Percentiles rank a stretch among this genome's conserved stretches.
Evolutionary conservation across 1,139 yeast genomes (phyloP).

Genomic region (Candida glucosophila): DNA sequence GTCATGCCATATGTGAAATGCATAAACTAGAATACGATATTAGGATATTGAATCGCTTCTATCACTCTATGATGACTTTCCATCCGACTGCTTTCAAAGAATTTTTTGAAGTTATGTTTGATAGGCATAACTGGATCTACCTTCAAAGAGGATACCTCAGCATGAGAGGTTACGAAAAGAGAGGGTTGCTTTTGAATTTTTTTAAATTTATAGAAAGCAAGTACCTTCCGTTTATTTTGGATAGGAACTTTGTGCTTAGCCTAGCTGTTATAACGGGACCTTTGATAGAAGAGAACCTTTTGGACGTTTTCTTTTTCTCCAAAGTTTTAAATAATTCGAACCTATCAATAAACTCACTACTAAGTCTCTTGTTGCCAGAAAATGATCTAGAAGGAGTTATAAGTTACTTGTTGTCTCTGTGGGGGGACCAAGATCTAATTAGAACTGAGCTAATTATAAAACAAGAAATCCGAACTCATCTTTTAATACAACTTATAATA

Average conservation of each 20-base stretch:
- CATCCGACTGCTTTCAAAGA: conserved; percentile 9
- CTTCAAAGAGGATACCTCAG: conserved; percentile 10
- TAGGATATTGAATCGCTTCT: conserved; percentile 9
- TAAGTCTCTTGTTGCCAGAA: no score
- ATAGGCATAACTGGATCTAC: conserved; percentile 11
- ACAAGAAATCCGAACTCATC: conserved; percentile 28
- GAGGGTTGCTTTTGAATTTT: no score
- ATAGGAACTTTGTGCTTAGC: no score
- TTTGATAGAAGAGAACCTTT: no score
- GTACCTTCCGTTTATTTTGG: no score
- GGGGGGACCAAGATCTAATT: conserved; percentile 23
- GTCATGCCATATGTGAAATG: conserved; percentile 7
- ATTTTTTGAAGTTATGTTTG: conserved; percentile 19
- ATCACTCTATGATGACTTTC: conserved; percentile 18
- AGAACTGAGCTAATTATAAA: conserved; percentile 24
- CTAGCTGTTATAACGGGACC: no score
- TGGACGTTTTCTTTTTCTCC: no score
- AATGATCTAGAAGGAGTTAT: no score
- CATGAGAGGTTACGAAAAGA: conserved; percentile 21
- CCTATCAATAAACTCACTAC: no score
- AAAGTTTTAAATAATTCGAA: no score
- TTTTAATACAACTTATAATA: conserved; percentile 19
- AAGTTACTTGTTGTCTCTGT: conserved; percentile 13
- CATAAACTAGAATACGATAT: conserved; percentile 6
- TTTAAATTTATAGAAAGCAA: no score